Percentiles rank a stretch among this genome's conserved stretches.
These are phyloP conservation scores for Triticum turgidum DNA, from an alignment of 176 grass and related monocot species.

Conservation along the genomic window DNA sequence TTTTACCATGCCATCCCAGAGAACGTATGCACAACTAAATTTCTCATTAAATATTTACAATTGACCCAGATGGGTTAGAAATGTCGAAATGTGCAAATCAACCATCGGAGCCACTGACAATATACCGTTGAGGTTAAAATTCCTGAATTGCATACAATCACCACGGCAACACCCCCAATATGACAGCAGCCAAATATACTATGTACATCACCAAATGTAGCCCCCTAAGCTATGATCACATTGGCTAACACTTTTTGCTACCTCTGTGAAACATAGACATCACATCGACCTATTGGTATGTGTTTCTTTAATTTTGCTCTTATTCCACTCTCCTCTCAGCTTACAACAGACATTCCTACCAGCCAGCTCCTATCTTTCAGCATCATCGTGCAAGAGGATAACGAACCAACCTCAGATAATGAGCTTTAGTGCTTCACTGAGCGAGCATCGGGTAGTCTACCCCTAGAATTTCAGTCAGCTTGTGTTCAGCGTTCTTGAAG, in stretches of 20 bases:
- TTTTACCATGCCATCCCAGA: too few relatives aligned
- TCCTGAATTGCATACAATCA: not conserved
- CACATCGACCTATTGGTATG: not conserved
- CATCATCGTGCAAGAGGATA: not conserved
- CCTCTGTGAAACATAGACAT: slow-evolving; percentile 5
- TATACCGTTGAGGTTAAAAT: not conserved
- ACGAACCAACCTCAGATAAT: too few relatives aligned
- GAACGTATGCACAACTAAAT: too few relatives aligned
- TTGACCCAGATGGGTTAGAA: too few relatives aligned
- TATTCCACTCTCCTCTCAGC: not conserved
- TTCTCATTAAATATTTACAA: too few relatives aligned
- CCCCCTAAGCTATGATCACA: not conserved
- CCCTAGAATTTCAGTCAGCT: too few relatives aligned
- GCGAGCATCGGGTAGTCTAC: too few relatives aligned
- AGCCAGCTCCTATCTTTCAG: not conserved
- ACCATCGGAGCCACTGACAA: not conserved
- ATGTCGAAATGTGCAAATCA: too few relatives aligned
- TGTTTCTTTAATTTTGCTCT: not conserved
- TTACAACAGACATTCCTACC: slow-evolving; percentile 21
- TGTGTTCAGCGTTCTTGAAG: too few relatives aligned
- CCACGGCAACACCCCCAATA: not conserved
- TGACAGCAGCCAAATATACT: not conserved
- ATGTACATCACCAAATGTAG: slow-evolving; percentile 10
- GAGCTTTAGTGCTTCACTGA: too few relatives aligned
- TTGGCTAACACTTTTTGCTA: not conserved